phyloP scores from a whole-genome alignment of 441 rosid genomes.

The Gossypium davidsonii region DNA sequence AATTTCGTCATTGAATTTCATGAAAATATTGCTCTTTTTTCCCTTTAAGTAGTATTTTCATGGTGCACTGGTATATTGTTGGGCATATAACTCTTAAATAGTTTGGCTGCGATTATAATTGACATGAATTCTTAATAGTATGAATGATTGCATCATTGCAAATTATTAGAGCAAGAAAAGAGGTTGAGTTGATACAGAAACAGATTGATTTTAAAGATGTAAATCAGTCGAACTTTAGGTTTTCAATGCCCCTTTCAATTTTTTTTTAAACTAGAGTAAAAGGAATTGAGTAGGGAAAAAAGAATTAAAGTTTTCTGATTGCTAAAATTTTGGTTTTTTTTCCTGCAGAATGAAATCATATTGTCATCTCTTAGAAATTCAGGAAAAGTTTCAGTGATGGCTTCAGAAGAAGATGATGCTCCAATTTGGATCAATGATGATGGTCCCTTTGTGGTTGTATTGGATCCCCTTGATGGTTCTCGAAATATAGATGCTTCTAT shows the following conservation, averaged over 20 bases:
- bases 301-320: neutral
- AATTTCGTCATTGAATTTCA: neutral
- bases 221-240: neutral
- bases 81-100: neutral
- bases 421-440: slow-evolving; percentile 68
- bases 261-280: neutral
- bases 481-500: slow-evolving; percentile 90
- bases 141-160: neutral
- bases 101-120: neutral
- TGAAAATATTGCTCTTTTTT: neutral
- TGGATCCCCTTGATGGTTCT: slow-evolving; percentile 94
- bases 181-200: neutral
- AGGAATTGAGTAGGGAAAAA: neutral
- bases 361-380: slow-evolving; percentile 66
- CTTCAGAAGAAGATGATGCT: slow-evolving; percentile 82
- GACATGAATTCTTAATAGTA: neutral
- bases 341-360: slow-evolving; percentile 68
- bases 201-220: neutral
- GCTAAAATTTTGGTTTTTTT: neutral
- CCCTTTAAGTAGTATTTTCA: neutral
- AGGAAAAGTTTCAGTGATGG: slow-evolving; percentile 88
- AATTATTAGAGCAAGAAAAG: neutral
- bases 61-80: neutral
- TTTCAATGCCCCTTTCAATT: neutral
- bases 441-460: slow-evolving; percentile 74